A percentile compares a stretch with the other conserved stretches of the same genome.
These are phyloP conservation scores for Globisporangium heterothallicum DNA, from an alignment of 352 stramenopile species.

Conservation along the genomic window DNA sequence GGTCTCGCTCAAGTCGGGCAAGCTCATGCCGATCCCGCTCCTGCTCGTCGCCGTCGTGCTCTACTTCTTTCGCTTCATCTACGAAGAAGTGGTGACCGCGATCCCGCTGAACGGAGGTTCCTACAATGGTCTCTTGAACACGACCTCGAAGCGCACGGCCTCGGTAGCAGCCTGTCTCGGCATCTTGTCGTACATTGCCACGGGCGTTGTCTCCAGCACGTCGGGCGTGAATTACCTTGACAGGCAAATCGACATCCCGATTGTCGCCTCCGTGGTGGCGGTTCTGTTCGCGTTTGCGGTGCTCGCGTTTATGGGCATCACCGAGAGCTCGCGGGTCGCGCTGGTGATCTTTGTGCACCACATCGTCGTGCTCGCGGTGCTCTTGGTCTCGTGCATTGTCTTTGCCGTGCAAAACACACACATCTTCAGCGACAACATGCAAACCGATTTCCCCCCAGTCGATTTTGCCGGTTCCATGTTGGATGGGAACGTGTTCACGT, in stretches of 20 bases:
- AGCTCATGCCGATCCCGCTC: slow-evolving; percentile 75
- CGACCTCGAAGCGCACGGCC: slow-evolving; percentile 82
- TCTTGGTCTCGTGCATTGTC: slow-evolving; percentile 42
- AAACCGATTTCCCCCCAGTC: slow-evolving; percentile 43
- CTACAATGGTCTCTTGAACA: slow-evolving; percentile 89
- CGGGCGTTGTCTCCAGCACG: slow-evolving; percentile 62
- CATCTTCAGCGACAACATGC: slow-evolving; percentile 62
- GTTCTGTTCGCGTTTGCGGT: slow-evolving; percentile 77
- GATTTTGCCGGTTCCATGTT: slow-evolving; percentile 43
- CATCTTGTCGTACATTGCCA: slow-evolving; percentile 88
- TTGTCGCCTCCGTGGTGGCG: slow-evolving; percentile 28
- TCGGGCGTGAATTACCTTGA: slow-evolving; percentile 76
- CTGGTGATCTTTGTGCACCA: slow-evolving; percentile 83
- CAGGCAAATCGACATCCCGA: slow-evolving; percentile 47
- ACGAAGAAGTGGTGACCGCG: slow-evolving; percentile 83
- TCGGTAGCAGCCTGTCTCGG: slow-evolving; percentile 74
- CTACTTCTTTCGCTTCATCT: slow-evolving; percentile 72
- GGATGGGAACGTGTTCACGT: slow-evolving; percentile 30
- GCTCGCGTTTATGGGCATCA: slow-evolving; percentile 64
- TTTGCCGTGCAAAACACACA: slow-evolving; percentile 51
- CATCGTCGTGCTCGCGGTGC: slow-evolving; percentile 49
- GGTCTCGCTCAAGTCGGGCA: slow-evolving; percentile 46
- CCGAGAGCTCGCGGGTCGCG: slow-evolving; percentile 71
- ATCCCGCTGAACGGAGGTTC: slow-evolving; percentile 87
- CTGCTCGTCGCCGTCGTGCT: slow-evolving; percentile 59